Evolutionary conservation across 1,284 basidiomycete species (phyloP).

Genomic region (Pseudozyma pruni): DNA sequence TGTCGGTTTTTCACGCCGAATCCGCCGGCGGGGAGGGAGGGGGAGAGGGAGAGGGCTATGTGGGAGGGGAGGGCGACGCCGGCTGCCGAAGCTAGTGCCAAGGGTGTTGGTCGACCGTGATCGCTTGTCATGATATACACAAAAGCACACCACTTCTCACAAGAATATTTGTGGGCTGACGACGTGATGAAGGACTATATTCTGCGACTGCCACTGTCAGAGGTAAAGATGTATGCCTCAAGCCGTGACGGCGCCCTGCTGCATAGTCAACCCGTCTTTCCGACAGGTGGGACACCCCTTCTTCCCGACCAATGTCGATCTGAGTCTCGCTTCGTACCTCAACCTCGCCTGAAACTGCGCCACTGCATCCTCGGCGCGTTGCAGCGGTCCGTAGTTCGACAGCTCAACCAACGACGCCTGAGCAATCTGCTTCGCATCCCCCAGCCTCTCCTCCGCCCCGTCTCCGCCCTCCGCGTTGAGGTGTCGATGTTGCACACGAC

Average conservation of each 20-base stretch:
- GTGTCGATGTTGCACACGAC: slow-evolving; percentile 4
- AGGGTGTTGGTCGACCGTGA: slow-evolving; percentile 8
- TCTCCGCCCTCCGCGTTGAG: background rate
- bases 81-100: slow-evolving; percentile 13
- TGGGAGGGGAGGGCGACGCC: slow-evolving; percentile 46
- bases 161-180: background rate
- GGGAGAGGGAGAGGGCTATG: slow-evolving; percentile 50
- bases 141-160: background rate
- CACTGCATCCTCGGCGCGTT: slow-evolving; percentile 19
- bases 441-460: background rate
- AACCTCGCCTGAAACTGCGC: slow-evolving; percentile 30
- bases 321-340: slow-evolving; percentile 41
- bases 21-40: slow-evolving; percentile 17
- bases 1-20: slow-evolving; percentile 50
- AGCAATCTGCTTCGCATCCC: slow-evolving; percentile 5
- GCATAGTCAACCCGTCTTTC: slow-evolving; percentile 17
- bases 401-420: slow-evolving; percentile 10
- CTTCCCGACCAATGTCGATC: slow-evolving; percentile 26
- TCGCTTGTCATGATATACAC: background rate
- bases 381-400: slow-evolving; percentile 34
- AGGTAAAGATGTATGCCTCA: no score
- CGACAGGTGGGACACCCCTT: slow-evolving; percentile 40
- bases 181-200: no score
- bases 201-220: no score
- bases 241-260: background rate